A percentile compares a stretch with the other conserved stretches of the same genome.
These are phyloP conservation scores for Neoarthrinium moseri DNA, from an alignment of 2,329 filamentous ascomycete species.

Conservation along the genomic window DNA sequence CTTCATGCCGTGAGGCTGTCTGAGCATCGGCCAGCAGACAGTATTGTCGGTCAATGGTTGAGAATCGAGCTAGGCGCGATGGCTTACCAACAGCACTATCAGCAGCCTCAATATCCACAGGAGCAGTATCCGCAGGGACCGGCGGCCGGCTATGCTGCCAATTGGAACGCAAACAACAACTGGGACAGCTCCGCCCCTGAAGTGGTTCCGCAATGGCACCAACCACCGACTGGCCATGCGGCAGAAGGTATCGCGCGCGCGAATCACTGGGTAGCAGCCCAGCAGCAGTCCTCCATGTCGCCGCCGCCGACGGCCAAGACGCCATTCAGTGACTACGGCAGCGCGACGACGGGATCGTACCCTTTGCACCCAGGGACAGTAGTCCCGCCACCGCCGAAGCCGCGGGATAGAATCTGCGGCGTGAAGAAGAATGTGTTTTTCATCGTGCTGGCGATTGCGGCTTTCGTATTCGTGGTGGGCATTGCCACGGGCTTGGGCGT, in stretches of 20 bases:
- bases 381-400: conserved; percentile 3
- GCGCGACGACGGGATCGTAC: conserved; percentile 1
- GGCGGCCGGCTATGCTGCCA: not conserved
- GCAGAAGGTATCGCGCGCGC: conserved; percentile 12
- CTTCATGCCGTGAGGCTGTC: too few relatives aligned
- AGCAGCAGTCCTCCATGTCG: conserved; percentile 12
- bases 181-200: not conserved
- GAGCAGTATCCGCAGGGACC: not conserved
- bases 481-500: conserved; percentile 31
- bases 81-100: not conserved
- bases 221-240: not conserved
- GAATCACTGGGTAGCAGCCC: conserved; percentile 18
- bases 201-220: not conserved
- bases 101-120: conserved; percentile 1
- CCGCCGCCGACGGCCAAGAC: conserved; percentile 16
- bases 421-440: conserved; percentile 26
- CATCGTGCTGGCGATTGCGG: conserved; percentile 24
- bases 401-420: conserved; percentile 23
- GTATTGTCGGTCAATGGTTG: not conserved
- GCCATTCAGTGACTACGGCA: conserved; percentile 14
- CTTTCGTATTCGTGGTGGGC: conserved; percentile 27
- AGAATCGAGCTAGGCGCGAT: not conserved
- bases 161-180: too few relatives aligned
- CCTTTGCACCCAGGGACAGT: conserved; percentile 8
- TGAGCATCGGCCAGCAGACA: too few relatives aligned